Percentiles rank a stretch among this genome's conserved stretches.
Conservation (phyloP, 2,329 filamentous ascomycete genomes). For the Hypoxylon sp. region DNA sequence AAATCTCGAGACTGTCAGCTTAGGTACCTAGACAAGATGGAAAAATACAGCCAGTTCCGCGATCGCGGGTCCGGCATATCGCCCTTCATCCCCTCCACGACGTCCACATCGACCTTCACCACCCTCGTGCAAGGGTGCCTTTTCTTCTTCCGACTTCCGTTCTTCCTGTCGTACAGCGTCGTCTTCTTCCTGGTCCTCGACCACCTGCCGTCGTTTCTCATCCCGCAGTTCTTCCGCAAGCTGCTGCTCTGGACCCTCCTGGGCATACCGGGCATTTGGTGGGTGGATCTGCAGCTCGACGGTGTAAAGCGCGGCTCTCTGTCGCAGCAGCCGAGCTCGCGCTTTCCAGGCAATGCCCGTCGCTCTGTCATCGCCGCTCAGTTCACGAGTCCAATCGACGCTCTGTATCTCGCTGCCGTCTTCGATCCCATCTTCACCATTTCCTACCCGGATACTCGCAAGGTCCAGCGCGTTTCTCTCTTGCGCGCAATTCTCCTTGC, state of each 20-base stretch:
- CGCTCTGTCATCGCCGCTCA: conserved; percentile 87
- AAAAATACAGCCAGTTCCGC: conserved; percentile 93
- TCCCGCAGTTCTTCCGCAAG: conserved; percentile 73
- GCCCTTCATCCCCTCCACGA: conserved; percentile 86
- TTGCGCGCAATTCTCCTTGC: conserved; percentile 78
- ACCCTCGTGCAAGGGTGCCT: conserved; percentile 73
- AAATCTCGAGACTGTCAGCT: no score
- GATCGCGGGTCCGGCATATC: conserved; percentile 95
- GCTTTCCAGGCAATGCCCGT: conserved; percentile 73
- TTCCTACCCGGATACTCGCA: conserved; percentile 77
- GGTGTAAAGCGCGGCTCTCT: conserved; percentile 92
- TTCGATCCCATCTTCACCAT: conserved; percentile 96
- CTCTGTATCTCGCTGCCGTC: conserved; percentile 91
- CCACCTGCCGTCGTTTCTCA: conserved; percentile 68
- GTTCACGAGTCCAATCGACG: conserved; percentile 91
- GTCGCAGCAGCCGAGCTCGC: conserved; percentile 74
- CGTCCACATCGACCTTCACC: conserved; percentile 69
- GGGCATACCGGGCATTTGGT: conserved; percentile 92
- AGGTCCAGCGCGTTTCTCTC: conserved; percentile 80
- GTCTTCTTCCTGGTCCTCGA: conserved; percentile 84
- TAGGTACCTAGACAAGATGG: conserved; percentile 66
- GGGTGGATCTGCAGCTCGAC: conserved; percentile 98
- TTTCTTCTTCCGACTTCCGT: conserved; percentile 81
- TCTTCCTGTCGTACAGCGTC: conserved; percentile 73
- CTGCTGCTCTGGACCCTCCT: conserved; percentile 87